Conservation (phyloP, 31 red algal genomes). For the Asparagopsis taxiformis region DNA sequence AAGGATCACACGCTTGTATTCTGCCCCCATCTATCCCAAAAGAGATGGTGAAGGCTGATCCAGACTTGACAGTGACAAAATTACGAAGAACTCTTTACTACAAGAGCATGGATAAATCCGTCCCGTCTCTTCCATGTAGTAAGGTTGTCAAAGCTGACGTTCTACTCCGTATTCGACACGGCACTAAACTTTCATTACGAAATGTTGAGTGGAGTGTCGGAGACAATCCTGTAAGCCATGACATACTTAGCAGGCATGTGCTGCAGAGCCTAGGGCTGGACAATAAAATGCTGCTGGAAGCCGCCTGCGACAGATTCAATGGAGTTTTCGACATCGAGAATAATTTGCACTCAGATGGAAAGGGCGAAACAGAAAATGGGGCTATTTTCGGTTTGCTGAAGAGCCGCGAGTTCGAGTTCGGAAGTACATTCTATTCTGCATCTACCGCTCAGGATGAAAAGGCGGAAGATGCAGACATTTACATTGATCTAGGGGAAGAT, state of each 20-base stretch:
- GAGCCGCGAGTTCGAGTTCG: too few relatives aligned
- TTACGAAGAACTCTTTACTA: not conserved
- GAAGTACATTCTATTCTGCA: too few relatives aligned
- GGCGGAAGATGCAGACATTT: too few relatives aligned
- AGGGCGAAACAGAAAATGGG: too few relatives aligned
- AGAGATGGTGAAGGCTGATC: not conserved
- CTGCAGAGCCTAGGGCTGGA: not conserved
- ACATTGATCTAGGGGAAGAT: too few relatives aligned
- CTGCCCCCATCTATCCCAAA: not conserved
- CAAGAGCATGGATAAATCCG: not conserved
- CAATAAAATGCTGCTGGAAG: not conserved
- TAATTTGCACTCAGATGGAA: not conserved
- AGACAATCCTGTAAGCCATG: not conserved
- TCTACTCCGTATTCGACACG: not conserved
- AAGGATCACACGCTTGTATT: not conserved
- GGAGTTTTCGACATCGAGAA: not conserved
- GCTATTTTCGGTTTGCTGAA: too few relatives aligned
- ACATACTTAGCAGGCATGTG: not conserved
- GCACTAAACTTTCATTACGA: not conserved
- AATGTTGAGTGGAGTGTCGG: slow-evolving; percentile 6
- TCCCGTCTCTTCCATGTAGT: not conserved
- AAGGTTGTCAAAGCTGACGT: not conserved
- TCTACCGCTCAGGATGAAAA: too few relatives aligned
- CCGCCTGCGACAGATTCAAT: not conserved
- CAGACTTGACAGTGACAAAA: not conserved